These are phyloP conservation scores for Aspergillus kassunensis DNA, from an alignment of 495 filamentous ascomycete genomes.

Conservation along the genomic window DNA sequence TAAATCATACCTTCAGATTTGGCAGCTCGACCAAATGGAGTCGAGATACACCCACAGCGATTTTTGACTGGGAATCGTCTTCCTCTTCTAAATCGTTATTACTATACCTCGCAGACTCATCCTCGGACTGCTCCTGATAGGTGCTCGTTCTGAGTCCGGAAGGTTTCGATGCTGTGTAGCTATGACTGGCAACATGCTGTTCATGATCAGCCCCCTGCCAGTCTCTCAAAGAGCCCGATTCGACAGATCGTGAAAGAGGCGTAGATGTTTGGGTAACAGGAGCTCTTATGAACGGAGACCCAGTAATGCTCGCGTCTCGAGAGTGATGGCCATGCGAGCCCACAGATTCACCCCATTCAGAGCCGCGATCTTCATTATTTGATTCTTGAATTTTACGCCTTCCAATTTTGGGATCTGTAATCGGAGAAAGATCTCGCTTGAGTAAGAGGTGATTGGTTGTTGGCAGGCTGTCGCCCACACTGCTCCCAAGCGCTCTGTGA, in stretches of 20 bases:
- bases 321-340: constrained; percentile 28
- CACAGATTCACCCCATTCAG: constrained; percentile 17
- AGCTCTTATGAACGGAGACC: constrained; percentile 40
- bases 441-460: constrained; percentile 9
- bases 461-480: constrained; percentile 7
- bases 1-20: constrained; percentile 38
- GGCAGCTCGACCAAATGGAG: constrained; percentile 59
- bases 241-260: constrained; percentile 32
- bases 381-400: constrained; percentile 20
- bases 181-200: constrained; percentile 10
- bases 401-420: constrained; percentile 15
- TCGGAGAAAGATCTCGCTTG: constrained; percentile 27
- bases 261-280: constrained; percentile 29
- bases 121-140: constrained; percentile 17
- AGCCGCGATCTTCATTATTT: constrained; percentile 15
- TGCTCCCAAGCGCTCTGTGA: constrained; percentile 11
- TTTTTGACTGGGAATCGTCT: constrained; percentile 24
- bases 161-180: constrained; percentile 22
- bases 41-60: constrained; percentile 74
- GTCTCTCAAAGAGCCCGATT: constrained; percentile 27
- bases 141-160: constrained; percentile 31
- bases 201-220: constrained; percentile 30
- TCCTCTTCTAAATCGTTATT: constrained; percentile 12
- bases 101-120: constrained; percentile 11
- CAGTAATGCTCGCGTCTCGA: constrained; percentile 39